These are phyloP conservation scores for Cordyceps cicadae DNA, from an alignment of 2,329 filamentous ascomycete species.

Conservation along the genomic window DNA sequence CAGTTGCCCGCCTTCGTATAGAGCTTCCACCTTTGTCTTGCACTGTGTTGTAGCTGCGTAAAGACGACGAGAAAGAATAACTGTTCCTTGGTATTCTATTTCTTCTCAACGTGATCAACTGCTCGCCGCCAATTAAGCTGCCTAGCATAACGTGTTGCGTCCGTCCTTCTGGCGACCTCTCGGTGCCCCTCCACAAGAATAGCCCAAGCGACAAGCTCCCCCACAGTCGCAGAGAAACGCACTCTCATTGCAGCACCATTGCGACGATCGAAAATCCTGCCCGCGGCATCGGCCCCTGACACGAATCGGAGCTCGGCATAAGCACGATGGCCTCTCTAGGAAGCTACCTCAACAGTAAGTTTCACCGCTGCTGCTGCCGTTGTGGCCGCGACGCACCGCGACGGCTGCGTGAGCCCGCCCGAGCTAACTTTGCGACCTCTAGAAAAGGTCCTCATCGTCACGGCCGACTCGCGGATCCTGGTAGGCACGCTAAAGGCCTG, in stretches of 20 bases:
- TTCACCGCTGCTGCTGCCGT: background rate
- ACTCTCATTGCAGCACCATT: background rate
- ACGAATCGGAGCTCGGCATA: background rate
- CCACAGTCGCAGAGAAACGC: background rate
- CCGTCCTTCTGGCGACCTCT: background rate
- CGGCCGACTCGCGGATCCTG: constrained; percentile 81
- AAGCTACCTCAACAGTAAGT: constrained; percentile 36
- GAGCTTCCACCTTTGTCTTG: constrained; percentile 13
- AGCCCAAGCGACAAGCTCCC: constrained; percentile 19
- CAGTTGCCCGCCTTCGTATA: no score
- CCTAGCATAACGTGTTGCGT: background rate
- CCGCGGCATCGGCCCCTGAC: background rate
- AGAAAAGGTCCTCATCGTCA: constrained; percentile 92
- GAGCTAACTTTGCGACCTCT: constrained; percentile 4
- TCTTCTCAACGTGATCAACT: background rate
- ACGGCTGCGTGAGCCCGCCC: background rate
- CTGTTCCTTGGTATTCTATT: background rate
- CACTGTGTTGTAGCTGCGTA: background rate
- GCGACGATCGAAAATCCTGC: background rate
- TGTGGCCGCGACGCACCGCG: background rate
- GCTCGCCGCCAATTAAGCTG: background rate
- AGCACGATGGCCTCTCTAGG: constrained; percentile 35
- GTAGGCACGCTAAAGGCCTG: constrained; percentile 76
- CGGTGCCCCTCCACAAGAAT: constrained; percentile 2
- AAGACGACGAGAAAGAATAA: background rate